Conservation (phyloP, 768 basidiomycete genomes). For the Cyathus striatus region DNA sequence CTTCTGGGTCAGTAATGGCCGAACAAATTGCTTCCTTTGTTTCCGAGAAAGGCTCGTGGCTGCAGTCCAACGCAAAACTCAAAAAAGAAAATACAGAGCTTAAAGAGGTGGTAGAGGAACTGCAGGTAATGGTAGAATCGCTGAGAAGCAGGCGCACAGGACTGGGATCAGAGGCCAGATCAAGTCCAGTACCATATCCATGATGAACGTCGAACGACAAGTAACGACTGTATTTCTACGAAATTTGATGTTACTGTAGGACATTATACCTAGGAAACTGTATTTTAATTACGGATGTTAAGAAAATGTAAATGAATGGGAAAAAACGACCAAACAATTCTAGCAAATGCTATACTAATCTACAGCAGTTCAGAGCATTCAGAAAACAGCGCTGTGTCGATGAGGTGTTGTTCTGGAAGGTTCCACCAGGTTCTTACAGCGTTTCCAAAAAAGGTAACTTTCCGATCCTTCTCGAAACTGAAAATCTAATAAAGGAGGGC, state of each 20-base stretch:
- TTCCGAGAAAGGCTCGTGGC: slow-evolving; percentile 39
- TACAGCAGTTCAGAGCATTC: not conserved
- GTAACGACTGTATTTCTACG: not conserved
- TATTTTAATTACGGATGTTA: no score
- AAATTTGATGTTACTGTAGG: not conserved
- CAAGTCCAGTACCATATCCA: slow-evolving; percentile 23
- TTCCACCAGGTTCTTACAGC: slow-evolving; percentile 26
- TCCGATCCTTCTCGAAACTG: slow-evolving; percentile 46
- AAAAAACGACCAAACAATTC: no score
- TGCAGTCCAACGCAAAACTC: slow-evolving; percentile 46
- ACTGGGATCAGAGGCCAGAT: slow-evolving; percentile 40
- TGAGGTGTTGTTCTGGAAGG: slow-evolving; percentile 32
- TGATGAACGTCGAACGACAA: not conserved
- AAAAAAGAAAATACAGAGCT: slow-evolving; percentile 50
- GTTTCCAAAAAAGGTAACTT: slow-evolving; percentile 37
- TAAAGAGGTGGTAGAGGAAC: slow-evolving; percentile 47
- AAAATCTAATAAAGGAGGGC: slow-evolving; percentile 29
- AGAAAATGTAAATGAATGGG: no score
- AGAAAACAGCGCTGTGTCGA: not conserved
- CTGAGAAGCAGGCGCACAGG: slow-evolving; percentile 46
- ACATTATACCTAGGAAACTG: no score
- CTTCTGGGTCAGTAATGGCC: slow-evolving; percentile 22
- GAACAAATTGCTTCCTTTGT: slow-evolving; percentile 40
- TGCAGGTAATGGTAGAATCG: slow-evolving; percentile 67
- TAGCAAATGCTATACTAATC: no score